A percentile compares a stretch with the other conserved stretches of the same genome.
These are phyloP conservation scores for Mrakia gelida DNA, from an alignment of 768 basidiomycete species.

Conservation along the genomic window DNA sequence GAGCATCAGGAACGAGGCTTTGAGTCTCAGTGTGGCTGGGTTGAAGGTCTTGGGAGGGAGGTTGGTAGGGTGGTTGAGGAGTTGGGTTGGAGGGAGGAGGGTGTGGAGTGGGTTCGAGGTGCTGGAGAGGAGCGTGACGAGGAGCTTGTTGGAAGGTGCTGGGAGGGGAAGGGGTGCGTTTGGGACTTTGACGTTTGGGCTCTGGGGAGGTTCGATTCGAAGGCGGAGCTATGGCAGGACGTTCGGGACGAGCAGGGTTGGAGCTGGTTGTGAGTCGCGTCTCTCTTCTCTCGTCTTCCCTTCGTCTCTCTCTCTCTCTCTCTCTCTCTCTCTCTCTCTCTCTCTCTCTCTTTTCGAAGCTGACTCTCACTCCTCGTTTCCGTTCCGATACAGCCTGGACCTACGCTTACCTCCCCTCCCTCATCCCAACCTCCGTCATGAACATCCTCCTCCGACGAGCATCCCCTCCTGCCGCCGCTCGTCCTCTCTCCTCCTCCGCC, in stretches of 20 bases:
- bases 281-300: no score
- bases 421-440: conserved; percentile 4
- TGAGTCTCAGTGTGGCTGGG: background rate
- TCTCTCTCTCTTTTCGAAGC: no score
- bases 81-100: conserved; percentile 6
- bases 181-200: background rate
- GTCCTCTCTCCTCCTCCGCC: background rate
- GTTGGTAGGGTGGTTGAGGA: background rate
- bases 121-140: background rate
- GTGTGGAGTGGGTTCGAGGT: conserved; percentile 12
- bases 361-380: background rate
- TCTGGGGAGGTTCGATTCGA: background rate
- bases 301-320: no score
- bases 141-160: background rate
- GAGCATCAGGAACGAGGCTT: background rate
- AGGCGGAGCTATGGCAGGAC: background rate
- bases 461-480: background rate
- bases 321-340: no score
- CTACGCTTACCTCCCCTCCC: conserved; percentile 3
- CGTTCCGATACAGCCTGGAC: background rate
- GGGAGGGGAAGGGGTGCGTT: background rate
- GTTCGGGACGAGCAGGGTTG: background rate
- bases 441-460: conserved; percentile 1
- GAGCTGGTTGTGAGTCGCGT: conserved; percentile 8
- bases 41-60: background rate